phyloP scores from a whole-genome alignment of 768 basidiomycete genomes.

The Boletus rubroflammeus region DNA sequence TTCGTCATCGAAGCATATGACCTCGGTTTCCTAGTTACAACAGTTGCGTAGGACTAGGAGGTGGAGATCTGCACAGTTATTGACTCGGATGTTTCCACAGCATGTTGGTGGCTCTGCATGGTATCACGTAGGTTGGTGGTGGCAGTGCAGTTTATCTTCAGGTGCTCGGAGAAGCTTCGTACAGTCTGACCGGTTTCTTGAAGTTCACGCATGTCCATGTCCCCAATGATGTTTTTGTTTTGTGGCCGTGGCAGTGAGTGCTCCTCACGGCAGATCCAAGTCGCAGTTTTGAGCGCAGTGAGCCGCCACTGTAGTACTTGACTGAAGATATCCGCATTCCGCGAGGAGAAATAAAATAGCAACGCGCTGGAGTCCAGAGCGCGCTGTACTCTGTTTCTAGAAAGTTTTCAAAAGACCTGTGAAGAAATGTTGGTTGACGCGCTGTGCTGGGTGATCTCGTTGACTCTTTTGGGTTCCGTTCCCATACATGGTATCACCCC shows the following conservation, averaged over 20 bases:
- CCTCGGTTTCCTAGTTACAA: not conserved
- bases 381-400: not conserved
- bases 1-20: not conserved
- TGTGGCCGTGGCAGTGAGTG: not conserved
- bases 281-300: slow-evolving; percentile 5
- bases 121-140: not conserved
- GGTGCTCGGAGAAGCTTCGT: not conserved
- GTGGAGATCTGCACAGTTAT: not conserved
- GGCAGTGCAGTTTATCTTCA: slow-evolving; percentile 1
- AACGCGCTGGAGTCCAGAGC: not conserved
- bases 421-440: not conserved
- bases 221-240: not conserved
- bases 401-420: no score
- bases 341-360: not conserved
- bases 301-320: slow-evolving; percentile 2
- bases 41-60: not conserved
- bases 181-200: not conserved
- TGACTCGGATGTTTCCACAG: slow-evolving; percentile 4
- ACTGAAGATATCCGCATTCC: not conserved
- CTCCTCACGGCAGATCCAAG: not conserved
- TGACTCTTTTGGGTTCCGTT: slow-evolving; percentile 5
- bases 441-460: slow-evolving; percentile 5
- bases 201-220: not conserved
- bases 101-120: not conserved
- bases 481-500: slow-evolving; percentile 17